A percentile compares a stretch with the other conserved stretches of the same genome.
Conservation (phyloP, 2,329 filamentous ascomycete species). For the Kalmusia sp. region DNA sequence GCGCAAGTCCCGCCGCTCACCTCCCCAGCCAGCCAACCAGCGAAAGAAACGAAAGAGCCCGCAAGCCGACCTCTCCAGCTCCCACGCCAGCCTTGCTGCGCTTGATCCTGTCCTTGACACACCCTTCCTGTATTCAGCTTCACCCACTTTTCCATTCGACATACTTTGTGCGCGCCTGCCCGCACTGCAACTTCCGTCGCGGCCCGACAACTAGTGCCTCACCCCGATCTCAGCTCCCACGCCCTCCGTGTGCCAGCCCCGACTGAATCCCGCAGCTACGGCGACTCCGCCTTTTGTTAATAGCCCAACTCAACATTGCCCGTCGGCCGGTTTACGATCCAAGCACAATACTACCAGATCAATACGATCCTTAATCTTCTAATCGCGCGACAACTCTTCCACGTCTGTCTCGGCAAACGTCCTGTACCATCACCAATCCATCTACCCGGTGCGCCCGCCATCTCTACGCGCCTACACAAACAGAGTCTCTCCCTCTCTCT, state of each 20-base stretch:
- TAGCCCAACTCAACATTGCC: constrained; percentile 45
- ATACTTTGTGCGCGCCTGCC: constrained; percentile 20
- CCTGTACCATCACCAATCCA: constrained; percentile 21
- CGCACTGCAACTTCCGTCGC: constrained; percentile 22
- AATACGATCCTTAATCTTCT: constrained; percentile 50
- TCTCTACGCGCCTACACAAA: constrained; percentile 22
- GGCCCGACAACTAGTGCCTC: constrained; percentile 26
- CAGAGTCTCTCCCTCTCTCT: too few relatives aligned
- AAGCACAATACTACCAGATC: constrained; percentile 40
- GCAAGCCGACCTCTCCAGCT: constrained; percentile 31
- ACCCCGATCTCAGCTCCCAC: too few relatives aligned
- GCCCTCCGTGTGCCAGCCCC: constrained; percentile 22
- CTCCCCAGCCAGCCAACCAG: constrained; percentile 23
- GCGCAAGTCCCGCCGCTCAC: constrained; percentile 47
- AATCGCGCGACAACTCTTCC: constrained; percentile 36
- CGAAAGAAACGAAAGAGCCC: constrained; percentile 31
- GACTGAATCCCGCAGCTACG: constrained; percentile 14
- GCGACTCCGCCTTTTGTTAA: constrained; percentile 41
- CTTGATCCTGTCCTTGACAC: constrained; percentile 34
- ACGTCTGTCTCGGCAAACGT: constrained; percentile 34
- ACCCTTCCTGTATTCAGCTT: constrained; percentile 32
- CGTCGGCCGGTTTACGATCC: constrained; percentile 46
- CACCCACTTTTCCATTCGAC: constrained; percentile 22
- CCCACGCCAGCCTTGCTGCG: constrained; percentile 19
- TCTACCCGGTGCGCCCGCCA: constrained; percentile 15